phyloP scores from a whole-genome alignment of 208 protist species.

The Spongospora subterranea region DNA sequence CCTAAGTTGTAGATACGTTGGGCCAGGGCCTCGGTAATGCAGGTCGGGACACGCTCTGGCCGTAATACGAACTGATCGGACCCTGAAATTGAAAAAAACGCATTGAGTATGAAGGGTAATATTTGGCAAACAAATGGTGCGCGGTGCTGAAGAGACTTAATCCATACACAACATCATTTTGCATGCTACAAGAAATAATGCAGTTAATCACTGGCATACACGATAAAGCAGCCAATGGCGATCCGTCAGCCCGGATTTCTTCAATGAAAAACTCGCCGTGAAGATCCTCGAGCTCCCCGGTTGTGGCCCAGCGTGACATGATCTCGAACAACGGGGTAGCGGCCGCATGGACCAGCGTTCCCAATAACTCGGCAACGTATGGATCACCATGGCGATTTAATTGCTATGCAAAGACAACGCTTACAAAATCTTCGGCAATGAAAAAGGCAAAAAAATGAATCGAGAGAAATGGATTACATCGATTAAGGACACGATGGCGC shows the following conservation, averaged over 20 bases:
- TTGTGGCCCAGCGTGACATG: not conserved
- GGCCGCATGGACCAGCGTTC: not conserved
- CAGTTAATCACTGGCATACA: too few relatives aligned
- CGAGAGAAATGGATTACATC: not conserved
- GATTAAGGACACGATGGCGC: not conserved
- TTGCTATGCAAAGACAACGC: too few relatives aligned
- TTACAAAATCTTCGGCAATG: too few relatives aligned
- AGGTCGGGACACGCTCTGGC: not conserved
- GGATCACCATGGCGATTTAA: not conserved
- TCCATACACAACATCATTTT: too few relatives aligned
- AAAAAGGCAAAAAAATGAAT: too few relatives aligned
- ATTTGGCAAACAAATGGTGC: too few relatives aligned
- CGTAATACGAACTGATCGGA: not conserved
- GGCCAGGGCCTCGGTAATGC: not conserved
- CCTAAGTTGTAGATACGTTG: not conserved
- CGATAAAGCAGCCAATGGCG: too few relatives aligned
- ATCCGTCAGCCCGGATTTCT: too few relatives aligned
- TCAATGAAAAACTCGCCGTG: slow-evolving; percentile 50
- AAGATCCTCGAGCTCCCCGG: slow-evolving; percentile 9
- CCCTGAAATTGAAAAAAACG: too few relatives aligned
- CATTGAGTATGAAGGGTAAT: too few relatives aligned
- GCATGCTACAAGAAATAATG: too few relatives aligned
- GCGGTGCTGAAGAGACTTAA: too few relatives aligned
- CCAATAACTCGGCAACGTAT: not conserved
- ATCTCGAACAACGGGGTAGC: not conserved